phyloP scores from a whole-genome alignment of 352 stramenopile species.

The Lagenidium giganteum region DNA sequence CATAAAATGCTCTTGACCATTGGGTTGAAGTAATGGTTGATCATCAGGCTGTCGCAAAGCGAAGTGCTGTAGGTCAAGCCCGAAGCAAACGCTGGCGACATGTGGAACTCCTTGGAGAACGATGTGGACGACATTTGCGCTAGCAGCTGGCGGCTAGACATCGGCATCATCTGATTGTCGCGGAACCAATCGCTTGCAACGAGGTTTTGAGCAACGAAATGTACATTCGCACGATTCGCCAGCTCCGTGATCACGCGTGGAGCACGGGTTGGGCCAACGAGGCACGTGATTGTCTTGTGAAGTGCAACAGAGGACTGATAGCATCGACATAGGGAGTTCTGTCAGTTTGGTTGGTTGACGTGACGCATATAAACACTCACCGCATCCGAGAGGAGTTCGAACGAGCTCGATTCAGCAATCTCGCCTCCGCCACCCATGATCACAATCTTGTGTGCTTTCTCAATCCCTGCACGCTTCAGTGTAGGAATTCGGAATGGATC shows the following conservation, averaged over 20 bases:
- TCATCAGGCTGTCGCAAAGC: slow-evolving; percentile 80
- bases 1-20: slow-evolving; percentile 85
- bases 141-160: slow-evolving; percentile 19
- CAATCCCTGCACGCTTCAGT: slow-evolving; percentile 57
- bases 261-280: slow-evolving; percentile 51
- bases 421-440: slow-evolving; percentile 65
- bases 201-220: slow-evolving; percentile 81
- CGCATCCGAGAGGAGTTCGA: slow-evolving; percentile 70
- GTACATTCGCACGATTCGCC: slow-evolving; percentile 73
- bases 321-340: no score
- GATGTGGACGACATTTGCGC: slow-evolving; percentile 41
- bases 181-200: slow-evolving; percentile 63
- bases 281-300: slow-evolving; percentile 73
- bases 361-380: slow-evolving; percentile 18
- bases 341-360: no score
- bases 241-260: slow-evolving; percentile 76
- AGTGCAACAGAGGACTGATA: slow-evolving; percentile 74
- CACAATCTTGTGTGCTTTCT: slow-evolving; percentile 57
- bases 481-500: slow-evolving; percentile 55
- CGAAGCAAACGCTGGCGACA: slow-evolving; percentile 77
- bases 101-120: slow-evolving; percentile 77
- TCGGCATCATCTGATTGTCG: slow-evolving; percentile 12
- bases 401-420: slow-evolving; percentile 47
- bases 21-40: slow-evolving; percentile 87
- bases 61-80: slow-evolving; percentile 82